Evolutionary conservation across 1,284 basidiomycete species (phyloP), one percentile per base, ranked within the genome.

Genomic region (Tetrapyrgos nigripes): DNA sequence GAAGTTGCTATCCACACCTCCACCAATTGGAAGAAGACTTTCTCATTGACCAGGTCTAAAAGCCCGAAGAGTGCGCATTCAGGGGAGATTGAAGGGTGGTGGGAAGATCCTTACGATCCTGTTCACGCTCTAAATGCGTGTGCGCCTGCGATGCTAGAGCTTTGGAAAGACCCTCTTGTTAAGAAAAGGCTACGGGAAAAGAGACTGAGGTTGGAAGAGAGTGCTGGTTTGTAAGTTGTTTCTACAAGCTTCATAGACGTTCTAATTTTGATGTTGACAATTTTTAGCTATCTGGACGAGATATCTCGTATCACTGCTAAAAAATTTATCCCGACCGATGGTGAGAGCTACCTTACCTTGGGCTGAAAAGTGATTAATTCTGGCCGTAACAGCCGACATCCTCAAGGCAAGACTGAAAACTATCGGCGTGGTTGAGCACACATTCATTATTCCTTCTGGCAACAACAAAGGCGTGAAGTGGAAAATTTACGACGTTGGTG

Each of bases 401-500:
- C 76, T 89, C 35, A 88, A 85, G 60, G 87, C 87, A 17, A 79
- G 87, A 47, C 70, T 89, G 56, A 89, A 93, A 74, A 93, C 91
- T 0, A 82, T 88, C 61, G 91, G 91, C 47, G 88, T 92, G 31
- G 82, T 89, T 45, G 91, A 93, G 66, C 88, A 93, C 69, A 81
- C 84, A 0, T 92, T 93, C 72, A 77, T 80, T n/a, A 79, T 92
- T 11, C 78, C 82, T 19, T 78, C 79, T 31, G 80, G 81, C n/a
- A 79, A 78, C 53, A 84, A 83, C 64, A 78, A 79, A 62, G 87
- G 83, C 4, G 78, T 84, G 3, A 83, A 87, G 65, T 93, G 91
- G 91, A 85, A 84, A 62, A 87, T 93, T 45, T 93, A 91, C 71
- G 90, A 92, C 67, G 91, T 92, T n/a, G 91, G 90, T 58, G 90